A percentile compares a stretch with the other conserved stretches of the same genome.
Conservation (phyloP, 2,329 filamentous ascomycete genomes). For the Fusarium palustre region DNA sequence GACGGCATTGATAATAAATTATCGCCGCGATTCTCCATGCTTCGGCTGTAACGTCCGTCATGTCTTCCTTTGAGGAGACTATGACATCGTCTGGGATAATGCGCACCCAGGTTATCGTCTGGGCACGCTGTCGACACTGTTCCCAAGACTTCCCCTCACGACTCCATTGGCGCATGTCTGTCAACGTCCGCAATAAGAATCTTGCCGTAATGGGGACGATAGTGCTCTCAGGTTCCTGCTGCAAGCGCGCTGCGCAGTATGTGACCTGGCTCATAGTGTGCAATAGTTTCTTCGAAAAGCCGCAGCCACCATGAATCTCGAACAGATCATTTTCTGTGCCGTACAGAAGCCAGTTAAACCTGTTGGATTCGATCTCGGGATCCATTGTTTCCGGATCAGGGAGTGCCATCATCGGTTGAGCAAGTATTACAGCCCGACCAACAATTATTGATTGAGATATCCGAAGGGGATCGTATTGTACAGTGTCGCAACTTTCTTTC, state of each 20-base stretch:
- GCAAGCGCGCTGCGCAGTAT: conserved; percentile 51
- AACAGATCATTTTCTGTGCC: conserved; percentile 52
- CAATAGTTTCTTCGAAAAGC: conserved; percentile 56
- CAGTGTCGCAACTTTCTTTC: conserved; percentile 45
- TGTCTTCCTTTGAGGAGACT: conserved; percentile 48
- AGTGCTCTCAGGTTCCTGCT: conserved; percentile 50
- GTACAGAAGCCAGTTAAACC: conserved; percentile 56
- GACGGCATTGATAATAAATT: conserved; percentile 55
- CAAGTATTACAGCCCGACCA: conserved; percentile 54
- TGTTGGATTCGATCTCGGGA: conserved; percentile 45
- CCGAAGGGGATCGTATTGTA: conserved; percentile 52
- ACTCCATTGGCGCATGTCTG: conserved; percentile 53
- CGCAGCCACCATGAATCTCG: conserved; percentile 57
- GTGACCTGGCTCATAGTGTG: conserved; percentile 55
- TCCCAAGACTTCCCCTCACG: conserved; percentile 45
- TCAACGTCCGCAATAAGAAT: conserved; percentile 46
- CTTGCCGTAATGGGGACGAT: conserved; percentile 50
- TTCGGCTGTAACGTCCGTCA: conserved; percentile 57
- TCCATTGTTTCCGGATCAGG: conserved; percentile 46
- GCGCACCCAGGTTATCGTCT: conserved; percentile 50
- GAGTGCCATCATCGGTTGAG: conserved; percentile 55
- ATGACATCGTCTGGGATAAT: conserved; percentile 37
- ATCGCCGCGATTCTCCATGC: conserved; percentile 56
- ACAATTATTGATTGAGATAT: conserved; percentile 56
- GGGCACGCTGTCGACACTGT: conserved; percentile 24